A percentile compares a stretch with the other conserved stretches of the same genome.
Conservation (phyloP, 768 basidiomycete genomes). For the Rhizopogon vulgaris region DNA sequence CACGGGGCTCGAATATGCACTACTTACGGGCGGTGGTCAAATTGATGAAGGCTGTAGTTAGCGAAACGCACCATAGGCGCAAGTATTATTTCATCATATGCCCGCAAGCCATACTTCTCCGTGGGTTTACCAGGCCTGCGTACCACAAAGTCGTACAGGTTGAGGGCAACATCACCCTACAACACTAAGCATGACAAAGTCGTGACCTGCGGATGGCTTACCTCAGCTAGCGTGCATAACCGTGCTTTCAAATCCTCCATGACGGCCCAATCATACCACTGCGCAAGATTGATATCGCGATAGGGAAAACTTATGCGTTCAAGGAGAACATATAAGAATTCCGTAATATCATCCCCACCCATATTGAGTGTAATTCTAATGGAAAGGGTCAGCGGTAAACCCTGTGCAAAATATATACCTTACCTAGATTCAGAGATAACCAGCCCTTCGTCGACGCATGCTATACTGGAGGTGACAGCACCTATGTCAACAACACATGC, state of each 20-base stretch:
- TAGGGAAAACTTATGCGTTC: conserved; percentile 85
- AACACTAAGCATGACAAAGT: conserved; percentile 4
- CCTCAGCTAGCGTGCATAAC: conserved; percentile 84
- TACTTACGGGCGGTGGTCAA: conserved; percentile 22
- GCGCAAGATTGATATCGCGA: conserved; percentile 68
- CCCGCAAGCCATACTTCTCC: conserved; percentile 83
- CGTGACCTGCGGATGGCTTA: conserved; percentile 28
- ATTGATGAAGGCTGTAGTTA: background rate
- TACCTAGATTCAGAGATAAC: conserved; percentile 85
- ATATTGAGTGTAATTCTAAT: conserved; percentile 73
- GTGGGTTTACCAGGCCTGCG: conserved; percentile 69
- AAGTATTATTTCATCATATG: conserved; percentile 93
- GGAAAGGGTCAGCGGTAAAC: conserved; percentile 4
- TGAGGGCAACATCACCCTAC: conserved; percentile 85
- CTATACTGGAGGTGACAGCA: conserved; percentile 73
- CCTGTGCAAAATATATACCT: conserved; percentile 7
- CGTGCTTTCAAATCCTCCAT: conserved; percentile 88
- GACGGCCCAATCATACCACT: conserved; percentile 81
- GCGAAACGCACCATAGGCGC: conserved; percentile 75
- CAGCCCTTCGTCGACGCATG: conserved; percentile 93
- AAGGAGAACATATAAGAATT: conserved; percentile 76
- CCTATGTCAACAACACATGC: conserved; percentile 97
- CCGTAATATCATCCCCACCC: conserved; percentile 94
- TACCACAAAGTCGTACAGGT: conserved; percentile 86
- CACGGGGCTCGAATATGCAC: conserved; percentile 91